Percentiles rank a stretch among this genome's conserved stretches.
Conservation (phyloP, 2,329 filamentous ascomycete genomes). For the Diaporthe caulivora region DNA sequence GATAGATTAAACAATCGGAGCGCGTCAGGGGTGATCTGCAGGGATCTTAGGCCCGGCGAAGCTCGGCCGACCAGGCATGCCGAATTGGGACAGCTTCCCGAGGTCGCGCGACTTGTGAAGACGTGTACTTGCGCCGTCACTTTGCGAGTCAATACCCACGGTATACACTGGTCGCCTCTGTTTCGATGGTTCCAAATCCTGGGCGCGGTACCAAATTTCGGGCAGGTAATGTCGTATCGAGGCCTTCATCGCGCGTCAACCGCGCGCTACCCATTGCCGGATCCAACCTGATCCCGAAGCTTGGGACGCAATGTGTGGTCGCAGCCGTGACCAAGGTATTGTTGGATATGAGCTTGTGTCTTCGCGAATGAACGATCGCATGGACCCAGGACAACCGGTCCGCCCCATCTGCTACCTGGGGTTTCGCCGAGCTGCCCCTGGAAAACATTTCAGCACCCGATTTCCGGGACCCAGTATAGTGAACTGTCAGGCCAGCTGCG, state of each 20-base stretch:
- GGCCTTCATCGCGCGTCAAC: background rate
- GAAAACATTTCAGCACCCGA: background rate
- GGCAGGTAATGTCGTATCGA: constrained; percentile 1
- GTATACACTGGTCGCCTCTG: background rate
- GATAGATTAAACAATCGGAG: constrained; percentile 26
- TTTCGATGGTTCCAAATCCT: background rate
- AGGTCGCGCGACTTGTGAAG: background rate
- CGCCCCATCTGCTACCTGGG: background rate
- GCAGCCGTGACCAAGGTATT: background rate
- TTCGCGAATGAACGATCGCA: background rate
- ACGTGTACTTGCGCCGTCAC: background rate
- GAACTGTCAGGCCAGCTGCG: constrained; percentile 3
- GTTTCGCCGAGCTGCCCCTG: background rate
- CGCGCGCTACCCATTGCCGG: constrained; percentile 5
- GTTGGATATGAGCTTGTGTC: background rate
- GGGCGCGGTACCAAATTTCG: background rate
- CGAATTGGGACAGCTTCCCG: constrained; percentile 33
- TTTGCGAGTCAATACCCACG: background rate
- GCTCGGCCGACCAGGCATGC: constrained; percentile 7
- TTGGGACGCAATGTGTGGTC: background rate
- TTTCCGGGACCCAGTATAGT: background rate
- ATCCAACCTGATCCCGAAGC: background rate
- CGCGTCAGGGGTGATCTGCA: background rate
- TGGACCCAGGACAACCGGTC: background rate
- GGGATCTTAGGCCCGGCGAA: background rate